Evolutionary conservation across 2,329 filamentous ascomycete species (phyloP).

Genomic region (Colletotrichum sp.): DNA sequence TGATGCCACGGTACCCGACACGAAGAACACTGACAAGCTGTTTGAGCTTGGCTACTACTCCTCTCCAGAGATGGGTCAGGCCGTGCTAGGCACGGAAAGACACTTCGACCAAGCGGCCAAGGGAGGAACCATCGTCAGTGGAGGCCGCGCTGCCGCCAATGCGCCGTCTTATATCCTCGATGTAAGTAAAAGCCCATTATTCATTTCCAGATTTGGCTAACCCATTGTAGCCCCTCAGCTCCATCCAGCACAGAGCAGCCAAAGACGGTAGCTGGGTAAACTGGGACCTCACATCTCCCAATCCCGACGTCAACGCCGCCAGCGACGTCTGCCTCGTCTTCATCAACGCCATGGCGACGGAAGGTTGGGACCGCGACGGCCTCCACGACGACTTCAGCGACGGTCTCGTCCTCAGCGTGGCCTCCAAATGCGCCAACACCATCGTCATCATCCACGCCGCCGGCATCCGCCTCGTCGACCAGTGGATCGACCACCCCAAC

Average conservation of each 20-base stretch:
- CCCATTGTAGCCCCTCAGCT: constrained; percentile 53
- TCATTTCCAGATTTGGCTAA: constrained; percentile 14
- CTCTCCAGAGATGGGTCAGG: constrained; percentile 49
- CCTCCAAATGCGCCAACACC: constrained; percentile 63
- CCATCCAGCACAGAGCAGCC: constrained; percentile 58
- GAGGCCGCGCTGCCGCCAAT: constrained; percentile 56
- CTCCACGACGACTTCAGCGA: constrained; percentile 72
- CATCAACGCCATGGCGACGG: constrained; percentile 72
- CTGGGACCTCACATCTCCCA: constrained; percentile 58
- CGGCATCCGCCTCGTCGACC: constrained; percentile 61
- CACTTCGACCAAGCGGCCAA: constrained; percentile 54
- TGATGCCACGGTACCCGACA: constrained; percentile 61
- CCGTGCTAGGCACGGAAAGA: constrained; percentile 43
- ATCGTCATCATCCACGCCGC: constrained; percentile 71
- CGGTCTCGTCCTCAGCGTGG: constrained; percentile 59
- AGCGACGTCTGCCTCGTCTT: constrained; percentile 72
- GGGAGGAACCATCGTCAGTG: constrained; percentile 57
- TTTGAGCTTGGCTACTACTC: constrained; percentile 54
- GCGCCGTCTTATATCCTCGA: constrained; percentile 54
- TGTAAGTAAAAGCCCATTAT: no score
- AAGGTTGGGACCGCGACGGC: constrained; percentile 68
- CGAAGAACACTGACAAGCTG: constrained; percentile 49
- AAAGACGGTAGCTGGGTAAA: constrained; percentile 61
- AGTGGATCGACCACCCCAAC: constrained; percentile 66
- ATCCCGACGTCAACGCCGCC: constrained; percentile 49